Evolutionary conservation across 2,329 filamentous ascomycete species (phyloP), one percentile per base, ranked within the genome.

Genomic region (Aureobasidium sp.): DNA sequence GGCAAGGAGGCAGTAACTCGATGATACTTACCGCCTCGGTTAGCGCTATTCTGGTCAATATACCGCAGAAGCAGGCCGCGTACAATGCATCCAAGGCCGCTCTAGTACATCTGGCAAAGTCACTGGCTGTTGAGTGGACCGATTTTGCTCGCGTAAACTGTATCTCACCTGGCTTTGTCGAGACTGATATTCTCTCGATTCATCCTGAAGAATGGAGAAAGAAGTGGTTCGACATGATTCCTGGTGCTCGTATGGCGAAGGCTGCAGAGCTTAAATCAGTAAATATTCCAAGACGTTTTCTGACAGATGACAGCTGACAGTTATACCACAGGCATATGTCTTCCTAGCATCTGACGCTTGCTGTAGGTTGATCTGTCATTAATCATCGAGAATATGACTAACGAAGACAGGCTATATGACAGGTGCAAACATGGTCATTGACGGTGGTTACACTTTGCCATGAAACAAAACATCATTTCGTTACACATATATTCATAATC

Each of bases 11-110:
- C 0, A 92, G 91, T 39, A 92, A 87, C 77, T 92, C 87, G 77
- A 92, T 96, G 75, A 90, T 96, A 77, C 92, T 96, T 75, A 90
- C 96, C 67, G 92, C 92, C 24, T 92, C 88, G 80, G 96, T 96
- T 89, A 92, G 88, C 44, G 92, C 91, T 34, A 77, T 87, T 59
- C 90, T 96, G 69, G 92, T 96, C 73, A 97, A 96, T 70, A 87
- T 96, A 5, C 92, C 92, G 9, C 92, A 96, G 74, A 89, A 89
- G 0, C 92, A 96, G 73, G 89, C 83, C 26, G 56, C 52, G 2
- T 56, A 56, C 39, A 56, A 56, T 27, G 52, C 57, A 4, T 61
- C 46, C 7, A 61, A 61, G n/a, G 57, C 57, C 50, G 57, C 46
- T 15, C 20, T 20, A 15, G n/a, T 59, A 17, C 37, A 44, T 48